Base-by-base conservation (phyloP, 1,284 basidiomycete species). In the Calocybe gambosa region DNA sequence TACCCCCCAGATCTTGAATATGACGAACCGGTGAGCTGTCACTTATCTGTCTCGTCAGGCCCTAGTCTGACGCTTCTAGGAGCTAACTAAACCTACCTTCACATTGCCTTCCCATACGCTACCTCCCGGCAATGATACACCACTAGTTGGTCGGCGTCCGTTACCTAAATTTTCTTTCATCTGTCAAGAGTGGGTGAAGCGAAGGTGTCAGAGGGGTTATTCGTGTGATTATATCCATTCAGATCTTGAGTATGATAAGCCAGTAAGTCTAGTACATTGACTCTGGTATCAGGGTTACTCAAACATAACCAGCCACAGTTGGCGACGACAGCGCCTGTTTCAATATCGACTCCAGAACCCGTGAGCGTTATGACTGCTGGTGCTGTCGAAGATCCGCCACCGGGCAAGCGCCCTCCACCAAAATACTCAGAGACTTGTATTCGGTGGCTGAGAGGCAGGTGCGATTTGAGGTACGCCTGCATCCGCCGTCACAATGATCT, bases 151-250 rank as follows among this genome's bases (percentile, higher is more conserved):
- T 19, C n/a, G 19, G 16, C 41, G 28, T 42, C 19, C 31, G 25
- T 39, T 12, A 4, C 47, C 43, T 1, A 46, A 15, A 21, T 47
- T 39, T 28, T 8, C 39, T 5, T 54, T 60, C 23, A 46, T 46
- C 8, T 67, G 65, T 41, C 44, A 49, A 28, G 44, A 35, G 5
- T 65, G 60, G 62, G 50, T 62, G 8, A 53, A 46, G 5, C 46
- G 53, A 39, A 20, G 38, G 8, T 66, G 63, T 45, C 3, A 39
- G 9, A 49, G 23, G 7, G 64, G 58, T 0, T 58, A 62, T 48
- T 34, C 39, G 2, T 70, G 67, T 39, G 33, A 41, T 12, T 63
- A 54, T 45, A 49, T 62, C 1, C 67, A 70, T 51, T 51, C 50
- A 3, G 62, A 68, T 42, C 42, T 66, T 0, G 56, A 62, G n/a